Conservation (phyloP, 768 basidiomycete genomes). For the Pholiota conissans region DNA sequence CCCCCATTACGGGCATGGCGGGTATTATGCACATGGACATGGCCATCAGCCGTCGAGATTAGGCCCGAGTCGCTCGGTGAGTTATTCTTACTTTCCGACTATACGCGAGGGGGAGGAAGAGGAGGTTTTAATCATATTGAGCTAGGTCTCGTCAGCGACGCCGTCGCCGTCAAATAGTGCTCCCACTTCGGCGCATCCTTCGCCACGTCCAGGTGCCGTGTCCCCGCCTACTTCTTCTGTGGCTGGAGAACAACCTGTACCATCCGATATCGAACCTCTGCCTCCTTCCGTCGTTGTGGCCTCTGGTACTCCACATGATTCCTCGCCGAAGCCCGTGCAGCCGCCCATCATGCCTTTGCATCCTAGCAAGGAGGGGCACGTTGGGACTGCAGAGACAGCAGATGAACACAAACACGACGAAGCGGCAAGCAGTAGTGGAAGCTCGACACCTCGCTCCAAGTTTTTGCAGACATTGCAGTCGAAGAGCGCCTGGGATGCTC, state of each 20-base stretch:
- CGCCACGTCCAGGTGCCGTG: conserved; percentile 12
- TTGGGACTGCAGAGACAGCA: background rate
- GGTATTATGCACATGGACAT: conserved; percentile 24
- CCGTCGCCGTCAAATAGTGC: conserved; percentile 15
- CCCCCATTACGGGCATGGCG: conserved; percentile 22
- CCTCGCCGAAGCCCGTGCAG: conserved; percentile 1
- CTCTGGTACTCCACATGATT: background rate
- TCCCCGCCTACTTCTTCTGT: conserved; percentile 2
- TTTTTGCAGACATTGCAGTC: conserved; percentile 58
- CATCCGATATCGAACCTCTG: conserved; percentile 23
- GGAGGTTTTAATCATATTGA: background rate
- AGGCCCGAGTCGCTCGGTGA: conserved; percentile 30
- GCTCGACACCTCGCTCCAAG: conserved; percentile 40
- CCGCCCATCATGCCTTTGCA: conserved; percentile 12
- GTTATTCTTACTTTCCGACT: conserved; percentile 13
- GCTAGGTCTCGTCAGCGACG: conserved; percentile 7
- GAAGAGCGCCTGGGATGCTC: conserved; percentile 67
- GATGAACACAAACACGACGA: conserved; percentile 2
- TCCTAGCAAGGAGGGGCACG: background rate
- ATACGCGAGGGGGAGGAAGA: background rate
- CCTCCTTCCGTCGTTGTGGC: conserved; percentile 17
- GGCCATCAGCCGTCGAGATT: conserved; percentile 32
- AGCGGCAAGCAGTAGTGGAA: conserved; percentile 9
- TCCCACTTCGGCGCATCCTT: conserved; percentile 14
- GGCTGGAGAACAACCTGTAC: conserved; percentile 7